Evolutionary conservation across 768 basidiomycete species (phyloP), one percentile per base, ranked within the genome.

Genomic region (Hypsizygus marmoreus): DNA sequence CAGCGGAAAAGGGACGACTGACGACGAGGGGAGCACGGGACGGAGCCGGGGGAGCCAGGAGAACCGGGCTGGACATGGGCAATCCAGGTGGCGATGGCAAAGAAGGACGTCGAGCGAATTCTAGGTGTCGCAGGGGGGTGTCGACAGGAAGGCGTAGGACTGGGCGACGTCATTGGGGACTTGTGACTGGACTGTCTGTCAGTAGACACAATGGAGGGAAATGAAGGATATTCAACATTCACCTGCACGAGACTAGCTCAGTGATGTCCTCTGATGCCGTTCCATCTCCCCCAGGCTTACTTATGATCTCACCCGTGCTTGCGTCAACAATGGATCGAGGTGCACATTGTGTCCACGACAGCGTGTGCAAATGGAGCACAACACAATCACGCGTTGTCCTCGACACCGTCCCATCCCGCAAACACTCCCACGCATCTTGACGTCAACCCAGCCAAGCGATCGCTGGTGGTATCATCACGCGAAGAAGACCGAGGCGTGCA

Each of bases 31-130:
- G 73, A 74, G 23, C 46, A 43, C 9, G n/a, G n/a, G n/a, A n/a
- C n/a, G n/a, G n/a, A n/a, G n/a, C n/a, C n/a, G n/a, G 65, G 72
- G 26, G 72, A 65, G n/a, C 56, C 71, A 3, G 86, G 86, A 12
- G 86, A 82, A 5, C 86, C 86, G 4, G 86, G 87, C 45, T 84
- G 80, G 43, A 89, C 83, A 50, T 68, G 72, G 14, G 79, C 66
- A 4, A 79, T 82, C 87, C 87, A 90, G 30, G 77, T 53, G 12
- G 75, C 57, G 35, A 88, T 85, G 29, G 71, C 57, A 2, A 75
- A 66, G 52, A 71, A 72, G 2, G 79, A 74, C 41, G 67, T 73
- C 14, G 79, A 74, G 51, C 71, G 60, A 22, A 49, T 47, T 16
- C 48, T 29, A 10, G 65, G 51, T 3, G 61, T 49, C 8, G 56